Evolutionary conservation across 495 filamentous ascomycete species (phyloP), one percentile per base, ranked within the genome.

Genomic region (Annulohypoxylon maeteangense): DNA sequence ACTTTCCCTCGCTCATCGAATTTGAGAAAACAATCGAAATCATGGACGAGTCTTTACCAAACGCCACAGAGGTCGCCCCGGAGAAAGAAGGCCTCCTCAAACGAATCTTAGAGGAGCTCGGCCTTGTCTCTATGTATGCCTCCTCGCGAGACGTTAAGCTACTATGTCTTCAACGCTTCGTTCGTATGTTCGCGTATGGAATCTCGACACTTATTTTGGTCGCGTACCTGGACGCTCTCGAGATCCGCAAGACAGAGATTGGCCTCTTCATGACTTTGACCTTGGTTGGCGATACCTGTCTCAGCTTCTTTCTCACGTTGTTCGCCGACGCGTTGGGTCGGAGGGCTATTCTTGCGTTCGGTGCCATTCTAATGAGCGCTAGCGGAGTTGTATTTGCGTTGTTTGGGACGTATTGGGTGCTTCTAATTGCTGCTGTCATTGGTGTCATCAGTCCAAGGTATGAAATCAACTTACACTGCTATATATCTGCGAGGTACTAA

Each of bases 211-310:
- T 84, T 0, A 68, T 82, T 34, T 75, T 84, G 3, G 82, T 80
- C 14, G 78, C 81, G 34, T 84, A 83, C 65, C 79, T 97, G 34
- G 83, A 86, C 11, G 86, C 86, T 2, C 80, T 96, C 1, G 78
- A 80, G 4, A 86, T 90, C 60, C 82, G 89, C 3, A 91, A 93
- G 76, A 80, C 85, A 4, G 82, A 81, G 16, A 94, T 94, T 57
- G 93, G 93, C 6, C 82, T 94, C 4, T 96, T 97, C 79, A 96
- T 97, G 93, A 94, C 91, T 0, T 77, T 96, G 45, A 97, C 94
- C 0, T 82, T 97, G 58, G 78, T 90, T 29, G 94, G 94, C 4
- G 94, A 97, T 80, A 89, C 91, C 0, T 75, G 89, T 1, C 89
- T 96, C 34, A 92, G 91, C 40, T 87, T 95, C 25, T 65, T 90